phyloP scores from a whole-genome alignment of 495 filamentous ascomycete species.

The Emericellopsis terricola region DNA sequence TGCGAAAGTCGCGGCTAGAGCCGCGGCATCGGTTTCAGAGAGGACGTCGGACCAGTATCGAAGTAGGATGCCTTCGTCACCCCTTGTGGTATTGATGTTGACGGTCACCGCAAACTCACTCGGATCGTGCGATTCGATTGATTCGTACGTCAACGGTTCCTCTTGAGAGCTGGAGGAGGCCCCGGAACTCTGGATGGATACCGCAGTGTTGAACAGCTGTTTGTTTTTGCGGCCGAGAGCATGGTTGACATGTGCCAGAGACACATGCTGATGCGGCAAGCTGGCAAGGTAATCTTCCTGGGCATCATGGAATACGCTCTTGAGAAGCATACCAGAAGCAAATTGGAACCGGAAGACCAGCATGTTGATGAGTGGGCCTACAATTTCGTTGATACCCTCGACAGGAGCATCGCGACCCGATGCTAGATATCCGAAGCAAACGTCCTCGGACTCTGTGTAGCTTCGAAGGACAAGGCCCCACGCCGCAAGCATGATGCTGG shows the following conservation, averaged over 20 bases:
- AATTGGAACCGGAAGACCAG: slow-evolving; percentile 8
- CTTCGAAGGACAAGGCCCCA: slow-evolving; percentile 1
- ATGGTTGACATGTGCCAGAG: background rate
- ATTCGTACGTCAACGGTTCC: too few relatives aligned
- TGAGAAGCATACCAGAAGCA: background rate
- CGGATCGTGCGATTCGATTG: too few relatives aligned
- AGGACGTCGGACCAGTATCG: too few relatives aligned
- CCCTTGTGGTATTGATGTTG: too few relatives aligned
- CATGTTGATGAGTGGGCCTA: slow-evolving; percentile 27
- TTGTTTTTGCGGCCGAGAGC: background rate
- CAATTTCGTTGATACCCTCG: slow-evolving; percentile 25
- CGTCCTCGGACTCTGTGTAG: slow-evolving; percentile 4
- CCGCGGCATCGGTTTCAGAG: too few relatives aligned
- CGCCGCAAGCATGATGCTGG: background rate
- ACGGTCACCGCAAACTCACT: too few relatives aligned
- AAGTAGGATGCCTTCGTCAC: too few relatives aligned
- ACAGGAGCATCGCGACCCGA: slow-evolving; percentile 23
- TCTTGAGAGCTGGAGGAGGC: too few relatives aligned
- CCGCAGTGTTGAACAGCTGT: background rate
- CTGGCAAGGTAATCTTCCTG: background rate
- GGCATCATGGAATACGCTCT: background rate
- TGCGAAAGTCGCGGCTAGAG: too few relatives aligned
- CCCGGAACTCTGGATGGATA: background rate
- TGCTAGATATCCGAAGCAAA: background rate
- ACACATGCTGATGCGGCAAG: background rate